phyloP scores from a whole-genome alignment of 352 stramenopile genomes.

The Phytophthora citricola region DNA sequence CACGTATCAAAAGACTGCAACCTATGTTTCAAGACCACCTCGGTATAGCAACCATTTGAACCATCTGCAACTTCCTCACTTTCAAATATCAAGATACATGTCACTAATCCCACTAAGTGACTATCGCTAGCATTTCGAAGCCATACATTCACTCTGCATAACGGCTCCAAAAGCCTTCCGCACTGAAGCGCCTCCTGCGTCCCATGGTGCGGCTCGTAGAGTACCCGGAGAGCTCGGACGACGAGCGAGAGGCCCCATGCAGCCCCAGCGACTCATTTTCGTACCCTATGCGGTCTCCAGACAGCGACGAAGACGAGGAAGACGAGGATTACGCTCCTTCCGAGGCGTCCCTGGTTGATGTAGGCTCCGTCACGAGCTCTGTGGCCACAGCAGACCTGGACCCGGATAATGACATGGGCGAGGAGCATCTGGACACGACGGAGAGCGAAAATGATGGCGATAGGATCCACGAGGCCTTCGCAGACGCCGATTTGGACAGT shows the following conservation, averaged over 20 bases:
- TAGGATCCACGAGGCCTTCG: too few species aligned
- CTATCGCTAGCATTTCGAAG: slow-evolving; percentile 2
- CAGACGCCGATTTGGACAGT: slow-evolving; percentile 1
- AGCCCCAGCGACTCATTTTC: slow-evolving; percentile 40
- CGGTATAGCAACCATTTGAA: neutral
- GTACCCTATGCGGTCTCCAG: slow-evolving; percentile 29
- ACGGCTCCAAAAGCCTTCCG: slow-evolving; percentile 13
- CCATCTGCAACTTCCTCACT: slow-evolving; percentile 2
- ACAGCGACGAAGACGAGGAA: slow-evolving; percentile 21
- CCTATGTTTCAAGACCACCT: slow-evolving; percentile 5
- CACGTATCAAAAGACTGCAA: slow-evolving; percentile 12
- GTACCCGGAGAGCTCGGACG: slow-evolving; percentile 62
- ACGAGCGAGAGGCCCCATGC: slow-evolving; percentile 35
- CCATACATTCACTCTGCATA: slow-evolving; percentile 21
- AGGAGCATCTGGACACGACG: slow-evolving; percentile 10
- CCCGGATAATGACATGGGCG: slow-evolving; percentile 22
- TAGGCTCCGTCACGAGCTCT: slow-evolving; percentile 25
- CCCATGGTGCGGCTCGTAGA: slow-evolving; percentile 52
- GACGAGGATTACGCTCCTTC: slow-evolving; percentile 45
- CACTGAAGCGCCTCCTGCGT: slow-evolving; percentile 18
- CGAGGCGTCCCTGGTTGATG: slow-evolving; percentile 18
- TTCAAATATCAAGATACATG: neutral
- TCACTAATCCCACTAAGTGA: slow-evolving; percentile 23
- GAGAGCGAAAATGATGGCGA: neutral
- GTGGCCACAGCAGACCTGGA: slow-evolving; percentile 37